phyloP scores from a whole-genome alignment of 352 stramenopile genomes.

The Phytopythium boreale region DNA sequence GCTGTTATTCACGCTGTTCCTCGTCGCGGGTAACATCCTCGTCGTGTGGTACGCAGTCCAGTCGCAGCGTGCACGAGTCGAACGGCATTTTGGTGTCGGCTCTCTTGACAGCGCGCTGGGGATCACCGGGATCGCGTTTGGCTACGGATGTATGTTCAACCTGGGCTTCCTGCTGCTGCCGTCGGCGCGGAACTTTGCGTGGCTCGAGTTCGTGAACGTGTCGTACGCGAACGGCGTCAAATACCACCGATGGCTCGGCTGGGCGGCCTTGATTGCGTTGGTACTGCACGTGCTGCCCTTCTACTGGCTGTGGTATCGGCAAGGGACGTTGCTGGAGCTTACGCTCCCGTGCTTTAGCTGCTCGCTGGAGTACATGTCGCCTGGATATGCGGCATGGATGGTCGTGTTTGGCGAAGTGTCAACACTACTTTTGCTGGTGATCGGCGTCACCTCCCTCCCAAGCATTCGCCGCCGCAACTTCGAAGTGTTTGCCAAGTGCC shows the following conservation, averaged over 20 bases:
- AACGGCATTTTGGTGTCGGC: conserved; percentile 3
- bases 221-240: conserved; percentile 44
- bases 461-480: conserved; percentile 19
- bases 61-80: conserved; percentile 4
- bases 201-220: conserved; percentile 41
- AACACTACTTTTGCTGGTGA: conserved; percentile 11
- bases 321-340: conserved; percentile 15
- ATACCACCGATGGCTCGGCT: conserved; percentile 39
- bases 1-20: background rate
- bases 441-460: conserved; percentile 18
- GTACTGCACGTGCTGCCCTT: conserved; percentile 19
- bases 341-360: conserved; percentile 21
- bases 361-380: conserved; percentile 9
- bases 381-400: conserved; percentile 17
- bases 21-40: conserved; percentile 15
- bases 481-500: conserved; percentile 15
- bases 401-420: conserved; percentile 12
- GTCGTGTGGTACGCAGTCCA: conserved; percentile 15
- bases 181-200: conserved; percentile 29
- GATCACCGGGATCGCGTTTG: conserved; percentile 16
- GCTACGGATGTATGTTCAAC: conserved; percentile 37
- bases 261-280: conserved; percentile 19
- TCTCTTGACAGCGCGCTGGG: conserved; percentile 19
- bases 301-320: conserved; percentile 18
- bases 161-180: conserved; percentile 38